A percentile compares a stretch with the other conserved stretches of the same genome.
phyloP scores from a whole-genome alignment of 371 early-diverging fungal species.

The Batrachochytrium dendrobatidis region DNA sequence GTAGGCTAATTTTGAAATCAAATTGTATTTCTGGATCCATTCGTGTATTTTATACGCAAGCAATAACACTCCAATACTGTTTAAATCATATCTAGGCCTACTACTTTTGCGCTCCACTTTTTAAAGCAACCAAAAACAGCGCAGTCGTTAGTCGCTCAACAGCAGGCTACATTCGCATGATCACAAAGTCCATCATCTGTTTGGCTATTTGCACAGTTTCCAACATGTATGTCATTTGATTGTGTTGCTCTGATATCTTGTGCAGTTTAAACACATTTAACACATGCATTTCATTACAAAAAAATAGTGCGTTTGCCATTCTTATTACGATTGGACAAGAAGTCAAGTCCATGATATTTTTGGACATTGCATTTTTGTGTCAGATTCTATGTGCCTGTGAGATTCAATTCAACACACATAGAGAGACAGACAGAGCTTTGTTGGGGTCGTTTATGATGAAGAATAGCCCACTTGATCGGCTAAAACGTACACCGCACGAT shows the following conservation, averaged over 20 bases:
- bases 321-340: not conserved
- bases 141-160: not conserved
- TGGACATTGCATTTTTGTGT: not conserved
- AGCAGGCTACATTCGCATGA: not conserved
- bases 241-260: not conserved
- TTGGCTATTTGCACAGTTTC: not conserved
- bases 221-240: not conserved
- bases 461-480: too few relatives aligned
- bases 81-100: too few relatives aligned
- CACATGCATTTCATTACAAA: not conserved
- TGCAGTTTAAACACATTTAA: not conserved
- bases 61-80: too few relatives aligned
- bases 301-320: not conserved
- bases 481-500: too few relatives aligned
- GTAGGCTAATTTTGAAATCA: too few relatives aligned
- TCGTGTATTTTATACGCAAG: too few relatives aligned
- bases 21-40: too few relatives aligned
- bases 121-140: not conserved
- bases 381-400: not conserved
- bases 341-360: not conserved
- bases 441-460: not conserved
- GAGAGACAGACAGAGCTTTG: not conserved
- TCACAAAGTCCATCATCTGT: not conserved
- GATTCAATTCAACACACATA: not conserved
- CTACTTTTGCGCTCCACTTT: not conserved